Percentiles rank a stretch among this genome's conserved stretches.
These are phyloP conservation scores for Gossypium raimondii DNA, from an alignment of 345 rosid species.

Conservation along the genomic window DNA sequence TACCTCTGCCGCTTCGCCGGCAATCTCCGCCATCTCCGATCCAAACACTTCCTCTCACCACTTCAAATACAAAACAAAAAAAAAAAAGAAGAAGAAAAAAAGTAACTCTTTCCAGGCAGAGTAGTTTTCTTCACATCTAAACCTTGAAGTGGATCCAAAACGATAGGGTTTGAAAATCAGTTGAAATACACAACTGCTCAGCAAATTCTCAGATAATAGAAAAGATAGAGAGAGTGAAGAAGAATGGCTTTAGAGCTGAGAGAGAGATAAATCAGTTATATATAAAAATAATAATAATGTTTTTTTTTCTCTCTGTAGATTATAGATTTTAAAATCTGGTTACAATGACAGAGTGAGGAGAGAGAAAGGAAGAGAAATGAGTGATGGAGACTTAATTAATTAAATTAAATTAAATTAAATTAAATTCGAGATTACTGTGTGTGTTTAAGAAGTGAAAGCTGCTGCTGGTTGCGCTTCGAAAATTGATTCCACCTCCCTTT, in stretches of 20 bases:
- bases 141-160: slow-evolving; percentile 19
- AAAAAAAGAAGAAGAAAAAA: background rate
- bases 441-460: too few relatives aligned
- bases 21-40: slow-evolving; percentile 48
- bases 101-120: background rate
- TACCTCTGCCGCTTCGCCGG: slow-evolving; percentile 40
- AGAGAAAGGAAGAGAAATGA: background rate
- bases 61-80: background rate
- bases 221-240: slow-evolving; percentile 5
- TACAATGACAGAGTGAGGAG: background rate
- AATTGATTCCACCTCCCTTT: too few relatives aligned
- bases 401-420: background rate
- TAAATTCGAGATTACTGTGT: too few relatives aligned
- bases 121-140: slow-evolving; percentile 4
- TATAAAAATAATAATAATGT: background rate
- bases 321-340: slow-evolving; percentile 8
- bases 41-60: slow-evolving; percentile 25
- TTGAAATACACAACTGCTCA: slow-evolving; percentile 9
- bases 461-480: too few relatives aligned
- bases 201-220: slow-evolving; percentile 3
- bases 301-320: slow-evolving; percentile 4
- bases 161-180: slow-evolving; percentile 19
- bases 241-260: background rate
- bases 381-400: background rate
- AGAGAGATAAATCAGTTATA: background rate